Evolutionary conservation across 148 eudicot genomes (phyloP), one percentile per base, ranked within the genome.

Genomic region (Chenopodium suecicum): DNA sequence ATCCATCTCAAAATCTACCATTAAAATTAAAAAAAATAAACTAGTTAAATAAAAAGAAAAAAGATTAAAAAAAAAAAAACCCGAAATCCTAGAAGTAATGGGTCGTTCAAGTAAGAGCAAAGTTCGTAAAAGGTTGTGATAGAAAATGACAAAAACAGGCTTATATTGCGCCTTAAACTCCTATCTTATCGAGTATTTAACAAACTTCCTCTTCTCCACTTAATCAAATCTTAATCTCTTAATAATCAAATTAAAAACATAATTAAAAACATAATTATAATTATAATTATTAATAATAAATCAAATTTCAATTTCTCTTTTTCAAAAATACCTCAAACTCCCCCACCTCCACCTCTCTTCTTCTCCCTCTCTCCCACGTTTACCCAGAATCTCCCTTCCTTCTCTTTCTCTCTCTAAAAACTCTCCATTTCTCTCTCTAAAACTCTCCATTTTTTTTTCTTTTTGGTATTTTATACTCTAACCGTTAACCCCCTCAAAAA

Each of bases 131-230:
- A 22, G 76, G 62, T 37, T 23, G 52, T 58, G 54, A 80, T 41
- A 78, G 60, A 47, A 65, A 48, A 79, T 79, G 66, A 69, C 66
- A 58, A 80, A 50, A 52, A 56, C 22, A 58, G 56, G 50, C 80
- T 47, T 41, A 70, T 7, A 78, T 78, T 50, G 34, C 74, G 81
- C 63, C 81, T 78, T 68, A 78, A 78, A 47, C 73, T 34, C 74
- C 65, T 67, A 48, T 70, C 7, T 4, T 25, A 67, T 32, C 17
- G 34, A 73, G 7, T 73, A 73, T 47, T 73, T 32, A 73, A 65
- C 60, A 78, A 65, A 74, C 63, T 77, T 62, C 50, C 13, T 56
- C 54, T 37, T 8, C 22, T 62, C 1, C 23, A 10, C 27, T 10
- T 6, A 34, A 19, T 16, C 44, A n/a, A 41, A 41, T 6, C 44